Evolutionary conservation across 192 early-diverging fungal species (phyloP).

Genomic region (Jimgerdemannia lactiflua): DNA sequence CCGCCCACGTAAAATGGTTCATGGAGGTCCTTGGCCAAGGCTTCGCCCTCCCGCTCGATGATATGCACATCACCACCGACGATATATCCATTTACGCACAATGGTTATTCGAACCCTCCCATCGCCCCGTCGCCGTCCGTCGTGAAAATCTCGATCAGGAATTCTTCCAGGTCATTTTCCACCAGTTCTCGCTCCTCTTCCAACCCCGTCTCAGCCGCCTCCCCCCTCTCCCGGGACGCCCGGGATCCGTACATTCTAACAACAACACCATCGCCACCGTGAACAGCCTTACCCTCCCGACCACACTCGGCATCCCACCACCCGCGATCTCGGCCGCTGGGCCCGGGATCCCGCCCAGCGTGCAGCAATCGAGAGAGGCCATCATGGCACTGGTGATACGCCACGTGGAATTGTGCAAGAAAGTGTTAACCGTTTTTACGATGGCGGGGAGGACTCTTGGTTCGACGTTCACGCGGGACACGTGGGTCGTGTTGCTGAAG

Average conservation of each 20-base stretch:
- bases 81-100: slow-evolving; percentile 67
- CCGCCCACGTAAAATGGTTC: slow-evolving; percentile 76
- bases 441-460: slow-evolving; percentile 61
- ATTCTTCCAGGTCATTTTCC: slow-evolving; percentile 73
- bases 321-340: neutral
- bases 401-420: slow-evolving; percentile 76
- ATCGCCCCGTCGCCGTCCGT: slow-evolving; percentile 57
- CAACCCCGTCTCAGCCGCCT: slow-evolving; percentile 41
- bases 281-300: slow-evolving; percentile 5
- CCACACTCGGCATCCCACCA: slow-evolving; percentile 20
- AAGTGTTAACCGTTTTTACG: slow-evolving; percentile 58
- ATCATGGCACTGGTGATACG: slow-evolving; percentile 34
- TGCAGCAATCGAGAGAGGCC: slow-evolving; percentile 20
- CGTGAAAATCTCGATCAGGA: slow-evolving; percentile 56
- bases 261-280: slow-evolving; percentile 4
- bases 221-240: neutral
- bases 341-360: slow-evolving; percentile 2
- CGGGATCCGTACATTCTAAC: slow-evolving; percentile 10
- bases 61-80: slow-evolving; percentile 62
- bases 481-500: slow-evolving; percentile 79
- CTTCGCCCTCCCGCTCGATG: slow-evolving; percentile 74
- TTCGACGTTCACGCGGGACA: slow-evolving; percentile 61
- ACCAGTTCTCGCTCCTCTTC: slow-evolving; percentile 75
- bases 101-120: slow-evolving; percentile 69
- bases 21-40: slow-evolving; percentile 89